Conservation (phyloP, 2,329 filamentous ascomycete genomes). For the Pseudocercospora macadamiae region DNA sequence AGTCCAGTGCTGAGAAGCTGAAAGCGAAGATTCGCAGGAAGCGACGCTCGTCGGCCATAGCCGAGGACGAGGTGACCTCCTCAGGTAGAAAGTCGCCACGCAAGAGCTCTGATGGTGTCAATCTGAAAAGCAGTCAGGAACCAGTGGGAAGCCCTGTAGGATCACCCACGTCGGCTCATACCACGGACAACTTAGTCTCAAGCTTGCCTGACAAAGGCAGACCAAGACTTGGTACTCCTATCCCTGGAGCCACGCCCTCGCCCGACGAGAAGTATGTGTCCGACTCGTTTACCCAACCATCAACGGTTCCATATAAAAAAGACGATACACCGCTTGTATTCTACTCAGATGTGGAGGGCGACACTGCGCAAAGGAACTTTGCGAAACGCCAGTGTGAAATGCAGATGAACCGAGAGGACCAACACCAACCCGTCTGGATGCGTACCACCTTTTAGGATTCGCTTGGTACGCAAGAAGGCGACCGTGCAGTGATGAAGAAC, state of each 20-base stretch:
- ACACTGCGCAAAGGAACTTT: neutral
- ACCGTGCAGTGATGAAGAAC: neutral
- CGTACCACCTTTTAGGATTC: constrained; percentile 4
- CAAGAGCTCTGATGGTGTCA: neutral
- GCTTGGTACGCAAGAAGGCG: neutral
- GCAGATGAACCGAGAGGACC: neutral
- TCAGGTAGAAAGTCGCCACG: neutral
- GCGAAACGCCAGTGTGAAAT: neutral
- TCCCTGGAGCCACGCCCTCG: neutral
- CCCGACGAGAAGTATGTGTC: constrained; percentile 1
- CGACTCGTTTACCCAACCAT: neutral
- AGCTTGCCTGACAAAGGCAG: neutral
- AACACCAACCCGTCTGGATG: neutral
- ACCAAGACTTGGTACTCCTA: neutral
- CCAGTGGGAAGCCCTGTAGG: neutral
- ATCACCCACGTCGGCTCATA: neutral
- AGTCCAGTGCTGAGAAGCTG: neutral
- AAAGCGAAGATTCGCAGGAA: neutral
- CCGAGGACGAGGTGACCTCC: neutral
- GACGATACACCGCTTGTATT: neutral
- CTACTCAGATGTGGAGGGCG: neutral
- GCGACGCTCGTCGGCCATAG: neutral
- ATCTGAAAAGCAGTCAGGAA: neutral
- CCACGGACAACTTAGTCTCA: neutral
- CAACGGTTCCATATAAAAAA: neutral